Evolutionary conservation across 306 rosid species (phyloP), one percentile per base, ranked within the genome.

Genomic region (Citrullus mucosospermus): DNA sequence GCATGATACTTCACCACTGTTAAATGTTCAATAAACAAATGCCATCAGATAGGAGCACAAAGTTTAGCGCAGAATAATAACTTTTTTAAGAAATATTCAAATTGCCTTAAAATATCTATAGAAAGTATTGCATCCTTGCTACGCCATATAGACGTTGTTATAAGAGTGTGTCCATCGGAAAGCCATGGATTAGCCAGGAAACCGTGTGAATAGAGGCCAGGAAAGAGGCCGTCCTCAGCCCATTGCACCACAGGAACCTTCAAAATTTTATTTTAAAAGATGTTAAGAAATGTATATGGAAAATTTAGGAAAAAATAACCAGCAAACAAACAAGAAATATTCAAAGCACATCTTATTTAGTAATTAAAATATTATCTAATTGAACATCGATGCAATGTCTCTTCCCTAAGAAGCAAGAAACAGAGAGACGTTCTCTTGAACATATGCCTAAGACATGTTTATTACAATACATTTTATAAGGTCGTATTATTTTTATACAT

Each of bases 231-330:
- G 73, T 93, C 88, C 63, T 90, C 91, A 65, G 93, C 87, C 78
- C 87, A 85, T 86, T 78, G 84, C 65, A 91, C 92, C 81, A 93
- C 91, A 60, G 93, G 97, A 86, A 93, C 73, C 98, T 93, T 75
- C 83, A 83, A 78, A 79, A 30, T 76, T 53, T 78, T 51, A 43
- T 82, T 77, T 48, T 69, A 41, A 36, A 39, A 69, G 36, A 8
- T 67, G 80, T 63, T 22, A 78, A 46, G 39, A 36, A 11, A 75
- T 43, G 54, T 9, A 54, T 65, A 39, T 18, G 36, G 46, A 69
- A 75, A 22, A 34, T 32, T 60, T 11, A 36, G 9, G 5, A 44
- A 70, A 25, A 22, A 34, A 59, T 30, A 59, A 57, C 28, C 6
- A 28, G 76, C 22, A 39, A 46, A 8, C 46, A 70, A 65, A 56